Evolutionary conservation across 2,329 filamentous ascomycete species (phyloP), one percentile per base, ranked within the genome.

Genomic region (Fusarium camptoceras): DNA sequence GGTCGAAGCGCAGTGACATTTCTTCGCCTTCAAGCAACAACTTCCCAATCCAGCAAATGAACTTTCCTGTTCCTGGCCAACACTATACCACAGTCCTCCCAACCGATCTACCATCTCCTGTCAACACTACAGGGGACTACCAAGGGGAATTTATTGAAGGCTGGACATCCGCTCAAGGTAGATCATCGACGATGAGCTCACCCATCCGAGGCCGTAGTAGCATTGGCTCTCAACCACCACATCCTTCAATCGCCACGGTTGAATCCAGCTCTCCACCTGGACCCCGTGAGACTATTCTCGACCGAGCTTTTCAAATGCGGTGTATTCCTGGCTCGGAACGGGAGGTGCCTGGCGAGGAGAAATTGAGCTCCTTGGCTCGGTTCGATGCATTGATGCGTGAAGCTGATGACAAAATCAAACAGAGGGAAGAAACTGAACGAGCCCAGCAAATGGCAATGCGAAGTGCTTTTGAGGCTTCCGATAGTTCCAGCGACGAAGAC

Each of bases 311-410:
- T 72, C 87, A 89, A 71, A 78, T 91, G 78, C 83, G 86, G 11
- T 88, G 82, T 60, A 89, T 91, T 34, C 89, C 89, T 18, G 89
- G 89, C 8, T 87, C 86, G 4, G 87, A 89, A 14, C 79, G 80
- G 10, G 81, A 85, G 51, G 71, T 83, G 4, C 83, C 85, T 1
- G 88, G 88, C 6, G 87, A 89, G 65, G 88, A 90, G 70, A 89
- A 90, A 62, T 79, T 91, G 18, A 91, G 85, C 69, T 91, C 89
- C 1, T 81, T 91, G 31, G 89, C 88, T 12, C 83, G 88, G 24
- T 91, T 91, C 56, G 89, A 91, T 55, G 89, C 88, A 5, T 77
- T 91, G 44, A 91, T 91, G 89, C 82, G 84, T 24, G 87, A 90
- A 70, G 81, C 82, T 22, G 89, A 91, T 41, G 83, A 85, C 59